Conservation (phyloP, 805 yeast genomes). For the Candida tibetensis region DNA sequence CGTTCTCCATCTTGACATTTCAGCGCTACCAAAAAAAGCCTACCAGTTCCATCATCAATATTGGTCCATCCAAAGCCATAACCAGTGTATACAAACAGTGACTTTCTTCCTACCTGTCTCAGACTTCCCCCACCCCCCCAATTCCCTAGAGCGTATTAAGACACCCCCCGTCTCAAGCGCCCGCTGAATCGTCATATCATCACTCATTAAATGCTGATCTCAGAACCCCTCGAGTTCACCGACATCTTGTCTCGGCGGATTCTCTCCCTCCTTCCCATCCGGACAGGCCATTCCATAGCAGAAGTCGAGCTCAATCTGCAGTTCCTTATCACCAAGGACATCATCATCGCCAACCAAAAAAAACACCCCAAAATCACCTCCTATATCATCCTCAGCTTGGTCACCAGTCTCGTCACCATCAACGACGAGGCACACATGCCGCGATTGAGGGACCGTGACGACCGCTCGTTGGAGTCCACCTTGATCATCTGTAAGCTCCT, state of each 20-base stretch:
- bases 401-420: conserved; percentile 22
- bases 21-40: too few relatives aligned
- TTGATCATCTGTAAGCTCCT: conserved; percentile 32
- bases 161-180: too few relatives aligned
- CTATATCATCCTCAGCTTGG: conserved; percentile 20
- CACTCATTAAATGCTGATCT: not conserved
- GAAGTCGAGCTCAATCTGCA: conserved; percentile 44
- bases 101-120: not conserved
- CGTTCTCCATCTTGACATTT: too few relatives aligned
- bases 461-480: conserved; percentile 29
- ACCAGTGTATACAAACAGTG: too few relatives aligned
- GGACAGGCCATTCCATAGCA: conserved; percentile 36
- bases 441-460: conserved; percentile 28
- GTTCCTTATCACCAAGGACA: conserved; percentile 29
- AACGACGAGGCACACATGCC: conserved; percentile 18
- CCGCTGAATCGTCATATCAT: not conserved
- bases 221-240: conserved; percentile 17
- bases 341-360: conserved; percentile 21
- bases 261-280: conserved; percentile 34
- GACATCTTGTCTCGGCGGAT: conserved; percentile 26
- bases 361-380: conserved; percentile 16
- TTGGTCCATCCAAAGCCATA: too few relatives aligned
- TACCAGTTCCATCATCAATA: too few relatives aligned
- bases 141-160: not conserved
- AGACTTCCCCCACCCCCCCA: not conserved